phyloP scores from a whole-genome alignment of 495 filamentous ascomycete species.

The Aspergillus baeticus region DNA sequence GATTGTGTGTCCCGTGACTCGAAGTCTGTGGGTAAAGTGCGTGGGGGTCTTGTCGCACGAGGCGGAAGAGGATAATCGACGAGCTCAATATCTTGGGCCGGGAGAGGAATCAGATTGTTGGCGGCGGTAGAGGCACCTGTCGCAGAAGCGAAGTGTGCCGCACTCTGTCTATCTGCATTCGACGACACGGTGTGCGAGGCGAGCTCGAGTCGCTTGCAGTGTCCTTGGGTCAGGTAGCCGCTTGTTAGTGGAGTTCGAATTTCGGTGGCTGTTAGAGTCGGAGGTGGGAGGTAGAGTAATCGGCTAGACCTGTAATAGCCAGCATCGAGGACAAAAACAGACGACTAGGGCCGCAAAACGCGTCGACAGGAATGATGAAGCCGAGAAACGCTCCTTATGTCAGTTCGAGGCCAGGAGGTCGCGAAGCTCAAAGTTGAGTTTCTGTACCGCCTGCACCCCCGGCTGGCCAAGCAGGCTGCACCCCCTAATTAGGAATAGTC shows the following conservation, averaged over 20 bases:
- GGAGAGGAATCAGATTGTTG: constrained; percentile 28
- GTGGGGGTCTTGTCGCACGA: constrained; percentile 7
- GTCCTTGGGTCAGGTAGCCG: not conserved
- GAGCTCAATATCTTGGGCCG: constrained; percentile 24
- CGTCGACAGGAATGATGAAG: not conserved
- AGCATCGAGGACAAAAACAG: not conserved
- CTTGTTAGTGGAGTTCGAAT: constrained; percentile 2
- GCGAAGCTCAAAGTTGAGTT: not conserved
- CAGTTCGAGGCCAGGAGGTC: not conserved
- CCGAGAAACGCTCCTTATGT: not conserved
- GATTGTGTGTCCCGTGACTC: constrained; percentile 1
- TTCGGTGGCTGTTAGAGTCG: not conserved
- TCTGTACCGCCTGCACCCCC: not conserved
- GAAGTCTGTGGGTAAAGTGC: not conserved
- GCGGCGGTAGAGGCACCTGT: constrained; percentile 26
- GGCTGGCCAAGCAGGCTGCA: not conserved
- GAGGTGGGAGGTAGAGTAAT: not conserved
- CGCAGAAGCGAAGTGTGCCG: constrained; percentile 31
- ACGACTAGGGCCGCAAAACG: not conserved
- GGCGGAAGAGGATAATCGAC: constrained; percentile 31
- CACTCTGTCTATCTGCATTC: constrained; percentile 24
- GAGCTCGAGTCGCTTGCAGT: not conserved
- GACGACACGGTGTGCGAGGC: constrained; percentile 26
- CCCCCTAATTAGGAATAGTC: constrained; percentile 10
- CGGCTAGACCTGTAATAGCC: not conserved